Conservation (phyloP, 495 filamentous ascomycete genomes). For the Lentithecium fluviatile region DNA sequence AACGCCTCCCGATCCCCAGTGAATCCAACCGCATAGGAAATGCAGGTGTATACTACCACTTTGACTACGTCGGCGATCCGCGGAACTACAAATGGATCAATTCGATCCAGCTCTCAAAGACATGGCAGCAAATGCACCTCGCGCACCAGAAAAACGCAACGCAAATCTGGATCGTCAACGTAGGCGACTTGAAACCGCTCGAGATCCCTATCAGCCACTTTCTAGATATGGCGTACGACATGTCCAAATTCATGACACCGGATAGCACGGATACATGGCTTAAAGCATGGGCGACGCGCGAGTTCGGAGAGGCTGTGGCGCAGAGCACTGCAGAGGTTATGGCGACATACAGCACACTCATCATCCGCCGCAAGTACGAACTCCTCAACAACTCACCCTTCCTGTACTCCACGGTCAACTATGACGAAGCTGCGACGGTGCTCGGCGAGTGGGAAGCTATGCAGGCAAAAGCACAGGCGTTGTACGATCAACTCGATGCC, state of each 20-base stretch:
- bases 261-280: conserved; percentile 57
- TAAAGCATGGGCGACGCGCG: conserved; percentile 56
- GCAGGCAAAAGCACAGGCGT: conserved; percentile 50
- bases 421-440: conserved; percentile 68
- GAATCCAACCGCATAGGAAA: conserved; percentile 62
- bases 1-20: conserved; percentile 59
- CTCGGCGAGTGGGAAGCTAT: conserved; percentile 61
- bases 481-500: conserved; percentile 50
- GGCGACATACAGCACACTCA: conserved; percentile 26
- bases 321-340: conserved; percentile 19
- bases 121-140: conserved; percentile 64
- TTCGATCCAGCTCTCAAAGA: conserved; percentile 64
- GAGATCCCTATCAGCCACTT: conserved; percentile 69
- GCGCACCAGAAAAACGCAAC: conserved; percentile 58
- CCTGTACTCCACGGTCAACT: conserved; percentile 64
- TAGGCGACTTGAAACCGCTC: conserved; percentile 69
- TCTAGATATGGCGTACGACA: conserved; percentile 66
- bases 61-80: conserved; percentile 68
- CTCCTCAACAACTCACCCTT: conserved; percentile 49
- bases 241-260: conserved; percentile 50
- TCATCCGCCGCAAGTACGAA: conserved; percentile 29
- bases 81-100: conserved; percentile 70
- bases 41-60: conserved; percentile 76
- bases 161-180: conserved; percentile 74
- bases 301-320: conserved; percentile 64